Evolutionary conservation across 164 flowering plant genomes (phyloP).

Genomic region (Annona squamosa): DNA sequence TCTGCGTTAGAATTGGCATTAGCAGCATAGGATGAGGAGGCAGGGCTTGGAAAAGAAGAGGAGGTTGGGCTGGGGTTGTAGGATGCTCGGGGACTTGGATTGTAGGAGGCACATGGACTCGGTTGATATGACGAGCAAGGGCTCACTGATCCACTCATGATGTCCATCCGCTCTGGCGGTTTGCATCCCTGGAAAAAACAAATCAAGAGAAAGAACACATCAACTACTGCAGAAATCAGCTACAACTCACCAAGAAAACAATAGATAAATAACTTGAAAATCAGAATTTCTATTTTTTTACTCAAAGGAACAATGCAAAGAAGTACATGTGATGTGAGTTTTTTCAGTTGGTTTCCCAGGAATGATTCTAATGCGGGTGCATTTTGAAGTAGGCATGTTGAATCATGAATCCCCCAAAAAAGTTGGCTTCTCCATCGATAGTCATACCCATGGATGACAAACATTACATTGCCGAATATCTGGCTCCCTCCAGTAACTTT

Average conservation of each 20-base stretch:
- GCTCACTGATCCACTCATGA: conserved; percentile 38
- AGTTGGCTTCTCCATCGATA: not conserved
- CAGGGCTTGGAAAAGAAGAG: conserved; percentile 75
- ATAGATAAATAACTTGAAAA: too few relatives aligned
- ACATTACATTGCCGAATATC: not conserved
- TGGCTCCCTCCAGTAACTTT: not conserved
- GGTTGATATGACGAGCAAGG: conserved; percentile 74
- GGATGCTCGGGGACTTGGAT: conserved; percentile 3
- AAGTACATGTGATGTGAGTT: too few relatives aligned
- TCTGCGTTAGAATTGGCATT: conserved; percentile 35
- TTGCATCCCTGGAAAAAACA: conserved; percentile 14
- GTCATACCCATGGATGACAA: not conserved
- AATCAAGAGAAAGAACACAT: not conserved
- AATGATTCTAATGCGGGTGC: not conserved
- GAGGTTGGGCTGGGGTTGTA: conserved; percentile 65
- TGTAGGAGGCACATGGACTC: conserved; percentile 58
- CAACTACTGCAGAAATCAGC: not conserved
- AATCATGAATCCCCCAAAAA: not conserved
- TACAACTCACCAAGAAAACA: not conserved
- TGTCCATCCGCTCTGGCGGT: conserved; percentile 12
- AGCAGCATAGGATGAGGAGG: conserved; percentile 38
- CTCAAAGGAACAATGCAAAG: not conserved
- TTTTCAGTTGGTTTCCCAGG: not conserved
- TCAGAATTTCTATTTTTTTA: too few relatives aligned
- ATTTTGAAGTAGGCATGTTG: not conserved